Percentiles rank a stretch among this genome's conserved stretches.
Conservation (phyloP, 306 rosid genomes). For the Ormosia semicastrata region DNA sequence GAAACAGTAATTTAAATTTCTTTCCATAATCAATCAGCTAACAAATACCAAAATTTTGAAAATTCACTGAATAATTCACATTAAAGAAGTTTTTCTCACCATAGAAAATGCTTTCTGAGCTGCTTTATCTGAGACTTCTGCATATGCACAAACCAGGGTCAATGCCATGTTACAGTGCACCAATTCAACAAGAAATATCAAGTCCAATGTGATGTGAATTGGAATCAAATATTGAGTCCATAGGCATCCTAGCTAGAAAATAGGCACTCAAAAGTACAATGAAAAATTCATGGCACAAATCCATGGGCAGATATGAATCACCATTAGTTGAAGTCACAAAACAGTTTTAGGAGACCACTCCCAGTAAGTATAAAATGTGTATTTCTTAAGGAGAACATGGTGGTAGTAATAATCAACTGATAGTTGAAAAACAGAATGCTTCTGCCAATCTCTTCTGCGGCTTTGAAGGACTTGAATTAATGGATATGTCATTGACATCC, state of each 20-base stretch:
- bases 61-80: slow-evolving; percentile 1
- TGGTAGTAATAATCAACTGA: neutral
- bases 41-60: neutral
- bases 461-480: neutral
- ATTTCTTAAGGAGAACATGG: slow-evolving; percentile 13
- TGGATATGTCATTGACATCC: neutral
- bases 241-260: slow-evolving; percentile 9
- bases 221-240: neutral
- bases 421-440: slow-evolving; percentile 6
- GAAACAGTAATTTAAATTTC: neutral
- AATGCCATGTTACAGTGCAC: slow-evolving; percentile 11
- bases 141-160: slow-evolving; percentile 33
- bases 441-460: slow-evolving; percentile 7
- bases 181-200: slow-evolving; percentile 11
- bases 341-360: neutral
- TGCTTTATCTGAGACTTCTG: slow-evolving; percentile 65
- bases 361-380: neutral
- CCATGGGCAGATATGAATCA: neutral
- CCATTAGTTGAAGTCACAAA: slow-evolving; percentile 5
- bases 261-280: neutral
- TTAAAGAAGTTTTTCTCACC: slow-evolving; percentile 51
- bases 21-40: slow-evolving; percentile 2
- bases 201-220: neutral
- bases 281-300: neutral
- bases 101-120: slow-evolving; percentile 54